Evolutionary conservation across 257 asterid species (phyloP).

Genomic region (Henckelia pumila): DNA sequence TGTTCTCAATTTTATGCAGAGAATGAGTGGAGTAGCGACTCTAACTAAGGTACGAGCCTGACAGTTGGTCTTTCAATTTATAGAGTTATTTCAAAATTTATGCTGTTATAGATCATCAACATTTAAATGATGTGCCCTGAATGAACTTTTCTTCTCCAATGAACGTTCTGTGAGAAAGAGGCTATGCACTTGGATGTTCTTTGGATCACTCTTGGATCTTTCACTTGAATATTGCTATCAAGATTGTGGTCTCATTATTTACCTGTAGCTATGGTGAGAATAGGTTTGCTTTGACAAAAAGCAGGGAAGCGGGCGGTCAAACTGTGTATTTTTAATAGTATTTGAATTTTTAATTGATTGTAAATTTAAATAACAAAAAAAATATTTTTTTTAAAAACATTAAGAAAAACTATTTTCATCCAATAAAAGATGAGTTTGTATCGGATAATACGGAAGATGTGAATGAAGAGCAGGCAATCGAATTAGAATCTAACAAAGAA

Average conservation of each 20-base stretch:
- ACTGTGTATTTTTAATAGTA: too few species aligned
- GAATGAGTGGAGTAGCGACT: conserved; percentile 99
- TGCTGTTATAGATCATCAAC: not conserved
- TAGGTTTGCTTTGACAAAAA: too few species aligned
- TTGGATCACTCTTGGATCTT: not conserved
- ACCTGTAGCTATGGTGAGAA: not conserved
- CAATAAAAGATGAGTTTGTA: too few species aligned
- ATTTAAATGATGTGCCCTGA: conserved; percentile 11
- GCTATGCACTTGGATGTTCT: not conserved
- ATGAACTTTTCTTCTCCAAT: not conserved
- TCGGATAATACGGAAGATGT: too few species aligned
- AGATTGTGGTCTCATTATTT: not conserved
- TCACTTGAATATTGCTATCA: not conserved
- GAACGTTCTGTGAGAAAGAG: not conserved
- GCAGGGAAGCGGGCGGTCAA: too few species aligned
- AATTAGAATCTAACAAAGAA: too few species aligned
- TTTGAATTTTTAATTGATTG: too few species aligned
- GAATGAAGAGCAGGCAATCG: too few species aligned
- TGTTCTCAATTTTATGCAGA: conserved; percentile 96
- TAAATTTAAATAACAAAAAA: too few species aligned
- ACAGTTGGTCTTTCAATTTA: conserved; percentile 5
- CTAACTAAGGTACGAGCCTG: conserved; percentile 68
- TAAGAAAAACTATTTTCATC: too few species aligned
- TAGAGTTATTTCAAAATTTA: too few species aligned
- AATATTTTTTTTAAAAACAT: too few species aligned